Conservation (phyloP, 768 basidiomycete genomes). For the Chalciporus piperatus region DNA sequence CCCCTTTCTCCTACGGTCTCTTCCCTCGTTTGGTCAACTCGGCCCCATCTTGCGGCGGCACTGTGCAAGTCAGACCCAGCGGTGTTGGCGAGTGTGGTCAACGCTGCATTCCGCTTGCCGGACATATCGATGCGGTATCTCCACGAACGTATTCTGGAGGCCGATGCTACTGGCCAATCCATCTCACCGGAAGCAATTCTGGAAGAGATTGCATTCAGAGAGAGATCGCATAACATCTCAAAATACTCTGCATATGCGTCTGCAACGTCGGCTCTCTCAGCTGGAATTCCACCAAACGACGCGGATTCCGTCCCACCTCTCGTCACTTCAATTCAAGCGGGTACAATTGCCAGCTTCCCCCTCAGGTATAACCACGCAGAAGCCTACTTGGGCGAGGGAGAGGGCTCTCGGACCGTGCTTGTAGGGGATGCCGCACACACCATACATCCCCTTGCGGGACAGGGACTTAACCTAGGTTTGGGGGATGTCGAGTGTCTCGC, state of each 20-base stretch:
- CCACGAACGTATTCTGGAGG: constrained; percentile 57
- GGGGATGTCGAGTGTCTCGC: constrained; percentile 77
- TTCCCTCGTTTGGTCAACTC: constrained; percentile 94
- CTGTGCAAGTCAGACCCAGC: constrained; percentile 63
- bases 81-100: constrained; percentile 73
- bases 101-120: constrained; percentile 87
- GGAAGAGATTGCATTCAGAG: constrained; percentile 71
- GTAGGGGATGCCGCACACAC: constrained; percentile 97
- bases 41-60: constrained; percentile 68
- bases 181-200: constrained; percentile 49
- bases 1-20: constrained; percentile 77
- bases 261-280: constrained; percentile 29
- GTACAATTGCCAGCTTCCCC: constrained; percentile 86
- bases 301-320: constrained; percentile 70
- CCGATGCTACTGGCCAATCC: constrained; percentile 41
- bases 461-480: constrained; percentile 93
- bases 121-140: constrained; percentile 69
- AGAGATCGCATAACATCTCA: constrained; percentile 65
- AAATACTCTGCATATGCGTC: constrained; percentile 62
- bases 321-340: constrained; percentile 65
- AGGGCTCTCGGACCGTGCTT: constrained; percentile 70
- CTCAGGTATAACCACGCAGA: constrained; percentile 85
- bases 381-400: constrained; percentile 74
- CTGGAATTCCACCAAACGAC: constrained; percentile 59
- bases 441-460: constrained; percentile 92